phyloP scores from a whole-genome alignment of 148 eudicot genomes.

The Spergularia marina region DNA sequence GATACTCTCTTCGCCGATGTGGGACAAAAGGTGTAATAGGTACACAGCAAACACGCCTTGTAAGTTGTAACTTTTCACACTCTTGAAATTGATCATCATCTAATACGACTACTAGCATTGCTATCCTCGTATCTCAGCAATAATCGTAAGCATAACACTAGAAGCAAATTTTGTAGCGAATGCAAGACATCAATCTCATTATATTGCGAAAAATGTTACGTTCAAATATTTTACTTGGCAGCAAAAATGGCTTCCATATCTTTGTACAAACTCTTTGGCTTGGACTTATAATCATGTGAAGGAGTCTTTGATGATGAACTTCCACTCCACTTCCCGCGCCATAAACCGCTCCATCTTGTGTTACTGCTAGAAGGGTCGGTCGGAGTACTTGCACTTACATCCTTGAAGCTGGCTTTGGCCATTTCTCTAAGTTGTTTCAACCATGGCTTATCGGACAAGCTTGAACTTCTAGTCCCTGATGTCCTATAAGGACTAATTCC shows the following conservation, averaged over 20 bases:
- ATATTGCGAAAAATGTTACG: conserved; percentile 6
- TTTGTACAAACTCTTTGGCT: conserved; percentile 60
- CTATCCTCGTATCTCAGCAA: not conserved
- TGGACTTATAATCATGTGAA: conserved; percentile 54
- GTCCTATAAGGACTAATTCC: conserved; percentile 27
- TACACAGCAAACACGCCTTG: too few relatives aligned
- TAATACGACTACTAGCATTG: not conserved
- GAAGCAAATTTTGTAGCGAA: not conserved
- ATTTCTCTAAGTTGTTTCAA: conserved; percentile 71
- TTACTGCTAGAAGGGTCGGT: conserved; percentile 63
- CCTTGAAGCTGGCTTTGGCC: conserved; percentile 72
- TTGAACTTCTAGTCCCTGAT: conserved; percentile 51
- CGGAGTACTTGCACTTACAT: conserved; percentile 24
- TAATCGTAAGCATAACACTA: not conserved
- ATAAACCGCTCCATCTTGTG: conserved; percentile 61
- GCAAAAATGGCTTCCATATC: conserved; percentile 95
- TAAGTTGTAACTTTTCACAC: not conserved
- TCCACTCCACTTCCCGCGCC: conserved; percentile 63
- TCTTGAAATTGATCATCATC: not conserved
- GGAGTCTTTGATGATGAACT: conserved; percentile 56
- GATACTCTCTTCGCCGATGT: too few relatives aligned
- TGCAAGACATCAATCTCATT: not conserved
- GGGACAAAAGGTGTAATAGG: too few relatives aligned
- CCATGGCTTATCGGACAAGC: conserved; percentile 64
- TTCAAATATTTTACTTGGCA: conserved; percentile 29